Percentiles rank a stretch among this genome's conserved stretches.
phyloP scores from a whole-genome alignment of 164 flowering plant genomes.

The Annona cherimola region DNA sequence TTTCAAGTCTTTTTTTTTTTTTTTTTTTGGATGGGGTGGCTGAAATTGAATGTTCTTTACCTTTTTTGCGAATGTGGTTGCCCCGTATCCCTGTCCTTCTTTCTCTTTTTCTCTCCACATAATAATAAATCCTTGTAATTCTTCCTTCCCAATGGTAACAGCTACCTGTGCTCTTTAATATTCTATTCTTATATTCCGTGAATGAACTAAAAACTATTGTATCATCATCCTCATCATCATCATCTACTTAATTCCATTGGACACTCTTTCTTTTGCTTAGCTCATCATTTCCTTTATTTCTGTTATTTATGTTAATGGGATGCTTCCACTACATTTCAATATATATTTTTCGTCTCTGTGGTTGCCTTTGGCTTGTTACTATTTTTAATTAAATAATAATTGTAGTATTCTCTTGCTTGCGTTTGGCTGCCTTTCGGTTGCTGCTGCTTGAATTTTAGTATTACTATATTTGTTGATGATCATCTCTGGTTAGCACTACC shows the following conservation, averaged over 20 bases:
- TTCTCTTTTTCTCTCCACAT: neutral
- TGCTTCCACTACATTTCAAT: constrained; percentile 16
- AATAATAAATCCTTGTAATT: constrained; percentile 1
- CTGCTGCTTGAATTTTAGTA: neutral
- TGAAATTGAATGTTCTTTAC: constrained; percentile 8
- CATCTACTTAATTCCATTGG: constrained; percentile 4
- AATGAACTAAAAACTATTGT: constrained; percentile 12
- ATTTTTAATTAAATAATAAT: neutral
- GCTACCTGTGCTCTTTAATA: constrained; percentile 9
- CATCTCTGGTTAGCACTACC: constrained; percentile 9
- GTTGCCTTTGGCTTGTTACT: constrained; percentile 5
- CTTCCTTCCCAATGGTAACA: constrained; percentile 13
- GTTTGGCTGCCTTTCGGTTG: neutral
- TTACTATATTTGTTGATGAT: neutral
- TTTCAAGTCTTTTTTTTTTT: constrained; percentile 17
- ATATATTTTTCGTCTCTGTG: neutral
- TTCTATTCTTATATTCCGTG: constrained; percentile 11
- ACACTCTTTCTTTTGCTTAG: constrained; percentile 13
- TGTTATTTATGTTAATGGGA: constrained; percentile 15
- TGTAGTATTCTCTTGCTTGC: neutral
- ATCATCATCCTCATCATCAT: constrained; percentile 2
- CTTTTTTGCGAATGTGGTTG: constrained; percentile 6
- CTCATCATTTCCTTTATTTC: neutral
- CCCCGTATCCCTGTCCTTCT: neutral
- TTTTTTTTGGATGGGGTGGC: constrained; percentile 7